A percentile compares a stretch with the other conserved stretches of the same genome.
These are phyloP conservation scores for Diaporthe caulivora DNA, from an alignment of 2,329 filamentous ascomycete genomes.

Conservation along the genomic window DNA sequence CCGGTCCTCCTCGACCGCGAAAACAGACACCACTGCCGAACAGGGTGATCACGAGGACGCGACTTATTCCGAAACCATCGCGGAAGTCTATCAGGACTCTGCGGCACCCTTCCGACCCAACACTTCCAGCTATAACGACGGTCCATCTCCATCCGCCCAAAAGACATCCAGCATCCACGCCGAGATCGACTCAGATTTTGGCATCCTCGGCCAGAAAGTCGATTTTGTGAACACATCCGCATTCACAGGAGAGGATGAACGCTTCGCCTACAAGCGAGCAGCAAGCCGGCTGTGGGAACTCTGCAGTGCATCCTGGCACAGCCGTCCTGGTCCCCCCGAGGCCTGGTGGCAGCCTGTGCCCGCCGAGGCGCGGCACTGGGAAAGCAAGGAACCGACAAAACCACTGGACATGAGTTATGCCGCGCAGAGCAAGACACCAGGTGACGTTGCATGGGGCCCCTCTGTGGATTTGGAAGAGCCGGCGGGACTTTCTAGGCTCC, in stretches of 20 bases:
- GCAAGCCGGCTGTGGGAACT: constrained; percentile 86
- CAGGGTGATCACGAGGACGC: constrained; percentile 57
- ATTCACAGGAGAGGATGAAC: constrained; percentile 85
- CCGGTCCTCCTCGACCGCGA: constrained; percentile 53
- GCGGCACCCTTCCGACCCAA: constrained; percentile 84
- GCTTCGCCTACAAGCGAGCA: constrained; percentile 84
- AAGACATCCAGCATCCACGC: constrained; percentile 63
- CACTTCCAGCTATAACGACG: constrained; percentile 71
- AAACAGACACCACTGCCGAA: constrained; percentile 54
- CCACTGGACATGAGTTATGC: constrained; percentile 41
- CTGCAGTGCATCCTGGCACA: constrained; percentile 80
- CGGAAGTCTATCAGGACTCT: constrained; percentile 83
- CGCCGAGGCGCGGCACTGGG: constrained; percentile 64
- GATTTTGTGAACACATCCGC: constrained; percentile 76
- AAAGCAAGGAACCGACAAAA: constrained; percentile 42
- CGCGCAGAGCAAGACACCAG: constrained; percentile 37
- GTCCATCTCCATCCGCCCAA: constrained; percentile 41
- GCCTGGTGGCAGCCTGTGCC: constrained; percentile 79
- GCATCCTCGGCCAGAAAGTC: constrained; percentile 53
- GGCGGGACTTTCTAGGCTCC: constrained; percentile 54
- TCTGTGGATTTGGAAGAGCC: constrained; percentile 57
- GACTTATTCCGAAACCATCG: constrained; percentile 73
- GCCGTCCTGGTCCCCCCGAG: constrained; percentile 59
- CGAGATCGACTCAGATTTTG: constrained; percentile 70
- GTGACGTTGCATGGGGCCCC: constrained; percentile 56